Base-by-base conservation (phyloP, 2,329 filamentous ascomycete species). In the Colletotrichum trifolii region DNA sequence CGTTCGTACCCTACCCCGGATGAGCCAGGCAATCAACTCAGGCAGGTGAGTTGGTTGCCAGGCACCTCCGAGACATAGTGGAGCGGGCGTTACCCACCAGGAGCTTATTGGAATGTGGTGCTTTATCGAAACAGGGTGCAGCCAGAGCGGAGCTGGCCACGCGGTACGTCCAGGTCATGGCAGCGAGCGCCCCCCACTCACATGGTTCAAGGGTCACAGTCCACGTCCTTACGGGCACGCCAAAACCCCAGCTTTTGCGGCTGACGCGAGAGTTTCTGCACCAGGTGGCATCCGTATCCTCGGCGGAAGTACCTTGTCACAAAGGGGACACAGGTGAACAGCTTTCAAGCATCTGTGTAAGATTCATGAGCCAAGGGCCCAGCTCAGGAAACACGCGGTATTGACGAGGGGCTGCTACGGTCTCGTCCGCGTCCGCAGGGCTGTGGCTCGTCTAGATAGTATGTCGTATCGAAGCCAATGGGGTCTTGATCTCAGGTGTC, bases 131-230 rank as follows among this genome's bases (percentile, higher is more conserved):
- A 9, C 25, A 48, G 46, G 46, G 46, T 48, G 25, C 46, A 48
- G 46, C 17, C 25, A 12, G 11, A 35, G 46, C 46, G 15, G 45
- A 48, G 38, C 38, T 39, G 38, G 45, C 45, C 45, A 48, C 45
- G 45, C 45, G 4, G 45, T 17, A 48, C 45, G 45, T 48, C 45
- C 45, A 48, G 45, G 45, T 48, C 34, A 48, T 48, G 17, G 45
- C 15, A 48, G 15, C 15, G 15, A 48, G 46, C 25, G 25, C 46
- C 25, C 46, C 46, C 46, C 13, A 12, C 46, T 48, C 10, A 48
- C 5, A 2, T 48, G 11, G 46, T 35, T 35, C 25, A 35, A 2
- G 11, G 46, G 46, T 48, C 25, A 48, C 38, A 48, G 11, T 12
- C 17, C 9, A 33, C 46, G 17, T 48, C 35, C 46, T 12, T 48